Conservation (phyloP, 1,284 basidiomycete genomes). For the Apiotrichum sp. region DNA sequence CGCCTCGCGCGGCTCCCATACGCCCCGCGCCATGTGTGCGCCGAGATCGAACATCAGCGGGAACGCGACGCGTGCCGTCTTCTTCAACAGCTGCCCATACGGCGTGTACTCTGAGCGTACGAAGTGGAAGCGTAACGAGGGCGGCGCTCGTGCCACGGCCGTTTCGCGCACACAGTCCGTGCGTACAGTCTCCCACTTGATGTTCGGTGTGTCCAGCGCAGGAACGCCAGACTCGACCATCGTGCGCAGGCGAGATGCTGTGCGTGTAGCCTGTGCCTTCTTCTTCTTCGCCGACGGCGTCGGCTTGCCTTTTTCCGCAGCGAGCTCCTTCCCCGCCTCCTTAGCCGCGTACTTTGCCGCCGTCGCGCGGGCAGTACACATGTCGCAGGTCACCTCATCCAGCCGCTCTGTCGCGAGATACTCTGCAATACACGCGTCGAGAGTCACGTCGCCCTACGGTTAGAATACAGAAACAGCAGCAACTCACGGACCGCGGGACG, state of each 20-base stretch:
- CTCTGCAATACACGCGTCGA: constrained; percentile 47
- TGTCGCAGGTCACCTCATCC: constrained; percentile 48
- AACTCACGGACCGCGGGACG: constrained; percentile 38
- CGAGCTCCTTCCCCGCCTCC: constrained; percentile 1
- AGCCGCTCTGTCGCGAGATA: constrained; percentile 49
- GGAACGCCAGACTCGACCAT: constrained; percentile 52
- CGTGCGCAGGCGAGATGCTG: constrained; percentile 57
- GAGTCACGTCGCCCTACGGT: constrained; percentile 39
- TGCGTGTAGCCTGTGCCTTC: constrained; percentile 61
- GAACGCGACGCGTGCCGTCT: constrained; percentile 69
- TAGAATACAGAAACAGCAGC: not conserved
- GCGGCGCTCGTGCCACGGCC: constrained; percentile 59
- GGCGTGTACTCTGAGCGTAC: constrained; percentile 73
- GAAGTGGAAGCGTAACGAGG: constrained; percentile 74
- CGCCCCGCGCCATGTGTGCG: constrained; percentile 52
- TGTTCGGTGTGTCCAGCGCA: constrained; percentile 8
- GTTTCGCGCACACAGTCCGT: constrained; percentile 35
- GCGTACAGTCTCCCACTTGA: constrained; percentile 37
- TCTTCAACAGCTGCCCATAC: constrained; percentile 66
- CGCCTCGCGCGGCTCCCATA: constrained; percentile 32
- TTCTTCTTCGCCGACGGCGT: constrained; percentile 51
- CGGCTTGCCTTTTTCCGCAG: constrained; percentile 10
- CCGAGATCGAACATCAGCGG: constrained; percentile 80
- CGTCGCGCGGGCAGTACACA: constrained; percentile 47
- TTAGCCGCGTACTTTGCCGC: constrained; percentile 34